Evolutionary conservation across 768 basidiomycete species (phyloP).

Genomic region (Auricularia sp.): DNA sequence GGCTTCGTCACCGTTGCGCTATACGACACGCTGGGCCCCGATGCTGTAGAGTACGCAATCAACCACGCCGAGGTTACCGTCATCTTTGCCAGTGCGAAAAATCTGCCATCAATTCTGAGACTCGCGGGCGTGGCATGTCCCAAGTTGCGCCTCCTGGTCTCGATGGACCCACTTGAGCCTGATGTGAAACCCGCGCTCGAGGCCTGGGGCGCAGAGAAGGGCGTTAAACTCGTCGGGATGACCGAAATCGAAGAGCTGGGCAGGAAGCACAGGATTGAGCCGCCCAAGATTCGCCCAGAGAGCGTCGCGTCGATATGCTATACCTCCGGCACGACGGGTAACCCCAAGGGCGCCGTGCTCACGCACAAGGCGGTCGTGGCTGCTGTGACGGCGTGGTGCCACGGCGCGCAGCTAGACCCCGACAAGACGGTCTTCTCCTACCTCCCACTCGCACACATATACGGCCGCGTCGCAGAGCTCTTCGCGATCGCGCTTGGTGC

Average conservation of each 20-base stretch:
- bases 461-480: conserved; percentile 54
- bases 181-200: conserved; percentile 46
- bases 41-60: conserved; percentile 69
- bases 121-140: conserved; percentile 46
- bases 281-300: conserved; percentile 48
- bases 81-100: conserved; percentile 62
- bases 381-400: conserved; percentile 47
- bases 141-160: conserved; percentile 63
- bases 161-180: conserved; percentile 49
- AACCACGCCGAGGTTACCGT: conserved; percentile 76
- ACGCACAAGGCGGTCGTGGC: conserved; percentile 59
- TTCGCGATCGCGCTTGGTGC: conserved; percentile 49
- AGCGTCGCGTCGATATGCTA: conserved; percentile 85
- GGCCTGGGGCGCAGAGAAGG: conserved; percentile 59
- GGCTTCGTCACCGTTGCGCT: conserved; percentile 76
- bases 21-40: conserved; percentile 89
- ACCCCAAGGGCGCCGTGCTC: conserved; percentile 77
- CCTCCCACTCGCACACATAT: conserved; percentile 84
- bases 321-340: conserved; percentile 80
- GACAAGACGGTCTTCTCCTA: conserved; percentile 49
- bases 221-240: conserved; percentile 54
- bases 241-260: conserved; percentile 77
- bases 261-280: conserved; percentile 47
- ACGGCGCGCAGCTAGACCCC: conserved; percentile 38
- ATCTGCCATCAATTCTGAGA: conserved; percentile 69